Evolutionary conservation across 2,329 filamentous ascomycete genomes (phyloP).

Genomic region (Aspergillus ochraceoroseus): DNA sequence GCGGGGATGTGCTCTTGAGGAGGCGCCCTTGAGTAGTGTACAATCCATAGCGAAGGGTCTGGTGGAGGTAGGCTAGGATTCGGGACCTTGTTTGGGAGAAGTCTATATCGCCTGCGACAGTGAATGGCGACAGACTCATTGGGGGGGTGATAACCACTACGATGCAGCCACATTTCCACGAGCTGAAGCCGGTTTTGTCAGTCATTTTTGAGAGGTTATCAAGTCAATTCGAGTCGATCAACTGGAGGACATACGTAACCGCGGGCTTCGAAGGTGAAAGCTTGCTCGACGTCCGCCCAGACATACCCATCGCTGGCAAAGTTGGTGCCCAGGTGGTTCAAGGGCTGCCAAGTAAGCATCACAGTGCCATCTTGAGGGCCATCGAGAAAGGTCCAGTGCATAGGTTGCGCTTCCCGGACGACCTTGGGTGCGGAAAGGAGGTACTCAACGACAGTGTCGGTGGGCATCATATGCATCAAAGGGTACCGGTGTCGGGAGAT

Average conservation of each 20-base stretch:
- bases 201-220: too few species aligned
- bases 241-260: conserved; percentile 54
- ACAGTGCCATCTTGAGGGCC: conserved; percentile 75
- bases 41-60: conserved; percentile 81
- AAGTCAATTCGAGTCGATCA: too few species aligned
- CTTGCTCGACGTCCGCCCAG: conserved; percentile 77
- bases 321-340: conserved; percentile 62
- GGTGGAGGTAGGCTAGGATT: conserved; percentile 64
- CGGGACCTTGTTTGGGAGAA: conserved; percentile 66
- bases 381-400: conserved; percentile 91
- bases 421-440: conserved; percentile 79
- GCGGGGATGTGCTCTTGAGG: conserved; percentile 67
- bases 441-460: conserved; percentile 75
- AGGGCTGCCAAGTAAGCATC: conserved; percentile 82
- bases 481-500: conserved; percentile 81
- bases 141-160: conserved; percentile 70
- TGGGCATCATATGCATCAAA: conserved; percentile 62
- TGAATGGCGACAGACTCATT: conserved; percentile 69
- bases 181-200: conserved; percentile 50
- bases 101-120: conserved; percentile 77
- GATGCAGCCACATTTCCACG: conserved; percentile 82
- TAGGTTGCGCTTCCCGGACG: conserved; percentile 74
- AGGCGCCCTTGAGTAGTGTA: conserved; percentile 80
- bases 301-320: conserved; percentile 90
- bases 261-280: conserved; percentile 67